Evolutionary conservation across 352 stramenopile species (phyloP).

Genomic region (Phytophthora rubi): DNA sequence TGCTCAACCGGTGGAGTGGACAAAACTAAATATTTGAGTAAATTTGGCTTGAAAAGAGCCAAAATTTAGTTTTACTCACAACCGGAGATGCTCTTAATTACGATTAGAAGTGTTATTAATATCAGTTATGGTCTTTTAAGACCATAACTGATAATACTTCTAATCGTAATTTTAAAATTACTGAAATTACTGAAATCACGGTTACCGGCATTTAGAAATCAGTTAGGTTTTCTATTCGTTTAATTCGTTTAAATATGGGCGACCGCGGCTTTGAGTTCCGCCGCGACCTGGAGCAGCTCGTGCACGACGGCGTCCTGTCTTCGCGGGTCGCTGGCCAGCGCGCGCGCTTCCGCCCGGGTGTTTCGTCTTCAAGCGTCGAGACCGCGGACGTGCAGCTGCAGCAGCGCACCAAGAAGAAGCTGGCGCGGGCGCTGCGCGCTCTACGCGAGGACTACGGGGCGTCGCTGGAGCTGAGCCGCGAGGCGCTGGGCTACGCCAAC

Average conservation of each 20-base stretch:
- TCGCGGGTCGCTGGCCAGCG: conserved; percentile 41
- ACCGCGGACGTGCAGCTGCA: conserved; percentile 50
- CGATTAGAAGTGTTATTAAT: too few species aligned
- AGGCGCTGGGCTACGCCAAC: conserved; percentile 69
- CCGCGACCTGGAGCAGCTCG: conserved; percentile 51
- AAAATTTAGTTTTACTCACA: too few species aligned
- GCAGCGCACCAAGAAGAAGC: conserved; percentile 62
- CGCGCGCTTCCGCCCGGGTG: conserved; percentile 54
- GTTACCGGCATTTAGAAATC: too few species aligned
- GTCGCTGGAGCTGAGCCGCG: conserved; percentile 30
- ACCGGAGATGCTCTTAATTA: too few species aligned
- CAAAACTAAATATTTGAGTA: too few species aligned
- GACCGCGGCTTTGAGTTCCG: conserved; percentile 68
- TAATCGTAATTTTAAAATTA: too few species aligned
- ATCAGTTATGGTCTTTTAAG: too few species aligned
- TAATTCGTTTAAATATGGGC: not conserved
- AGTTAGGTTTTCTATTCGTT: too few species aligned
- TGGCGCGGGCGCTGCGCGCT: conserved; percentile 49
- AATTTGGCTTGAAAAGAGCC: too few species aligned
- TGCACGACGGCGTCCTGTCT: conserved; percentile 52
- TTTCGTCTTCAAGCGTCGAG: conserved; percentile 24
- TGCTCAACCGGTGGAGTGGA: too few species aligned
- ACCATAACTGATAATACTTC: too few species aligned
- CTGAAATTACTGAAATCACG: too few species aligned
- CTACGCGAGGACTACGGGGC: conserved; percentile 64